Base-by-base conservation (phyloP, 495 filamentous ascomycete species). In the Penicillium flavigenum region DNA sequence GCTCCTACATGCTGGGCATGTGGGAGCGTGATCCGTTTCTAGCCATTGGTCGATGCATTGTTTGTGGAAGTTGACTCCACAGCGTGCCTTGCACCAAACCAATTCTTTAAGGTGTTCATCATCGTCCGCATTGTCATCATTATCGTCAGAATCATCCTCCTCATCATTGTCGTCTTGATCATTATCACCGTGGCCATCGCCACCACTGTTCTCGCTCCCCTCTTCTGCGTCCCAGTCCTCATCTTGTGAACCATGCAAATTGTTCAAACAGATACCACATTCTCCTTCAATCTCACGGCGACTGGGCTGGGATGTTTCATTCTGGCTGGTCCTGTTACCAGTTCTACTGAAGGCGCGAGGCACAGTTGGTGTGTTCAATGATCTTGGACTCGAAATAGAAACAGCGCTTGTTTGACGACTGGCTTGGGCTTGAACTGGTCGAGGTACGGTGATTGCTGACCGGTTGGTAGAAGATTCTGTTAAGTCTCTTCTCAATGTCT, bases 31-130 rank as follows among this genome's bases (percentile, higher is more conserved):
- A n/a, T 12, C 11, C 69, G 60, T 9, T 77, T 78, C 36, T 10
- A 64, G 47, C 88, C 88, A 90, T 66, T 79, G 79, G 59, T 85
- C 72, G 61, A 91, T 88, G 58, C 88, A 90, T 1, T 64, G 63
- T 57, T 73, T 77, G 66, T 91, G 88, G 20, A 89, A 80, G 61
- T 90, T 91, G 65, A 88, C 81, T 3, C 87, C 88, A 64, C 88
- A 91, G 4, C 80, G 79, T 4, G 81, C 81, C 57, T 81, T 83
- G 68, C 88, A 91, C 73, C 83, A 90, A 2, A 86, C 80, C 27
- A 86, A 70, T 5, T 71, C 66, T 48, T 85, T 80, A n/a, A 29
- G 27, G 27, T 1, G 5, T 29, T 29, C 22, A 22, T 22, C 22
- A 22, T 22, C 22, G 22, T 22, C 22, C 22, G 2, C 49, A 11